A percentile compares a stretch with the other conserved stretches of the same genome.
Evolutionary conservation across 257 asterid species (phyloP).

Genomic region (Striga asiatica): DNA sequence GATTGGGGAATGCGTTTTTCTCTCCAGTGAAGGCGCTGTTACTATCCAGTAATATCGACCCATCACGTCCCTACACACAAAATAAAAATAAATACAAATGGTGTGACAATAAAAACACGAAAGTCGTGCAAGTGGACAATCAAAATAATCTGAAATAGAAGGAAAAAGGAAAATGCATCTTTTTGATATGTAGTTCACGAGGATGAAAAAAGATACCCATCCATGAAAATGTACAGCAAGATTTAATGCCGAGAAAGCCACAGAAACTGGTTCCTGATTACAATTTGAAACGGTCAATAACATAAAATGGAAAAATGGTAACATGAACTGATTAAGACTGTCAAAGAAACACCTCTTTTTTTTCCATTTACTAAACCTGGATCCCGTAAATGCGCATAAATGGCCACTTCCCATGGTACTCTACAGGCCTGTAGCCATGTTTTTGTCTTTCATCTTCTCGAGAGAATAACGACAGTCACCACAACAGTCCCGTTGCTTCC

Average conservation of each 20-base stretch:
- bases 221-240: constrained; percentile 89
- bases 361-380: constrained; percentile 64
- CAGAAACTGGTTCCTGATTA: constrained; percentile 83
- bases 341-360: not conserved
- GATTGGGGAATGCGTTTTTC: constrained; percentile 41
- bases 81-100: not conserved
- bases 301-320: too few species aligned
- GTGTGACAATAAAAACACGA: not conserved
- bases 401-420: constrained; percentile 89
- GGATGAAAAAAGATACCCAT: constrained; percentile 80
- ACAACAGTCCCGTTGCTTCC: constrained; percentile 88
- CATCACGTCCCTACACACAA: constrained; percentile 55
- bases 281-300: too few species aligned
- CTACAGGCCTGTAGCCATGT: constrained; percentile 57
- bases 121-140: not conserved
- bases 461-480: constrained; percentile 64
- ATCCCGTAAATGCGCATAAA: constrained; percentile 65
- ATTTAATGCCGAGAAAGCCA: constrained; percentile 75
- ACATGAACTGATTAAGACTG: not conserved
- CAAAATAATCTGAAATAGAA: too few species aligned
- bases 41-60: constrained; percentile 58
- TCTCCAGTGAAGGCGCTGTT: constrained; percentile 45
- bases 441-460: constrained; percentile 64
- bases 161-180: too few species aligned
- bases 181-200: constrained; percentile 75